Conservation (phyloP, 331 rosid species). For the Malus hybrid region DNA sequence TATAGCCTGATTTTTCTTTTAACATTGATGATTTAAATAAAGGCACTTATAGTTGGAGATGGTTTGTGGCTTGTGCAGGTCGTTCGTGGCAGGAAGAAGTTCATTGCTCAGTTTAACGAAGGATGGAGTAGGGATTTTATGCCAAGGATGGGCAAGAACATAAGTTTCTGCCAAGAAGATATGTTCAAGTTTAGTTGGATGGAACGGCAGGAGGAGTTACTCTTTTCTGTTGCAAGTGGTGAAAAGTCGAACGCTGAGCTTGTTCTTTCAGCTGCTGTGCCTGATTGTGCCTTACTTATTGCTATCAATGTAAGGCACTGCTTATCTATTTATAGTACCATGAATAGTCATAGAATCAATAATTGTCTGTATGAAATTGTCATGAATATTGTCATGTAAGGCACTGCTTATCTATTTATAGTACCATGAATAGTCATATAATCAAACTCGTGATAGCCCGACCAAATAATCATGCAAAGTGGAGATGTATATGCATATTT, state of each 20-base stretch:
- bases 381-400: constrained; percentile 12
- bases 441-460: background rate
- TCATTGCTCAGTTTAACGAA: constrained; percentile 39
- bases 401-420: background rate
- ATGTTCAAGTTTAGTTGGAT: constrained; percentile 2
- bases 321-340: background rate
- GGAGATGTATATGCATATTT: background rate
- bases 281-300: constrained; percentile 15
- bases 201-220: constrained; percentile 18
- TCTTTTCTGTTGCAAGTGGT: constrained; percentile 24
- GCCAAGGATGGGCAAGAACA: background rate
- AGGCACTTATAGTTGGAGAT: background rate
- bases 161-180: constrained; percentile 5
- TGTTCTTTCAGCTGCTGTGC: constrained; percentile 26
- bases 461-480: background rate
- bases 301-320: constrained; percentile 20
- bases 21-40: background rate
- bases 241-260: constrained; percentile 17
- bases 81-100: constrained; percentile 22
- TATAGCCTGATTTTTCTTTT: background rate
- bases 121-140: constrained; percentile 1
- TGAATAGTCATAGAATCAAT: background rate
- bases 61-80: constrained; percentile 11
- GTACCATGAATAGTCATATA: background rate
- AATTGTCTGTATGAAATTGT: background rate